These are phyloP conservation scores for Trichoderma cornu-damae DNA, from an alignment of 2,329 filamentous ascomycete species.

Conservation along the genomic window DNA sequence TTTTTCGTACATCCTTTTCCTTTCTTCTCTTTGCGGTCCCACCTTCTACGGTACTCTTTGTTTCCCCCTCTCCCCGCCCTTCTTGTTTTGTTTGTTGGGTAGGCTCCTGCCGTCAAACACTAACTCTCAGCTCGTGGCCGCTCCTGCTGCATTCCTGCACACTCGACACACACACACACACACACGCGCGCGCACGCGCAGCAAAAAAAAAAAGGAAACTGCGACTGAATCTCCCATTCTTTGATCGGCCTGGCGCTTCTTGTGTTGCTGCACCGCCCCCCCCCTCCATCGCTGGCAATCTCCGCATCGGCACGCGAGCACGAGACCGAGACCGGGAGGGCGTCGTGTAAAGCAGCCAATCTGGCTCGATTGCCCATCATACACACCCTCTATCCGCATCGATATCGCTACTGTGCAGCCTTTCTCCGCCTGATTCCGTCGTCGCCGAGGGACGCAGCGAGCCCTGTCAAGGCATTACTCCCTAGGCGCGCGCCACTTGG, in stretches of 20 bases:
- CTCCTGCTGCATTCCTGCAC: slow-evolving; percentile 1
- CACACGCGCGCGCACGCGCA: too few relatives aligned
- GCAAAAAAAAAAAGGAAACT: background rate
- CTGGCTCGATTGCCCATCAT: background rate
- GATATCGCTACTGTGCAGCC: slow-evolving; percentile 3
- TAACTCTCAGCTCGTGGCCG: background rate
- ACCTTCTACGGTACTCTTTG: background rate
- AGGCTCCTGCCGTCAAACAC: background rate
- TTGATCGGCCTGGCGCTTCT: slow-evolving; percentile 1
- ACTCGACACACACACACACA: too few relatives aligned
- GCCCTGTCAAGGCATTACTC: background rate
- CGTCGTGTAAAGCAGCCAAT: slow-evolving; percentile 17
- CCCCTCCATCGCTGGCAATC: slow-evolving; percentile 13
- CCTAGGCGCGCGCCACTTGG: background rate
- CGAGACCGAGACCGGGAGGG: slow-evolving; percentile 14
- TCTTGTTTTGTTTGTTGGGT: background rate
- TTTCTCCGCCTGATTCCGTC: slow-evolving; percentile 4
- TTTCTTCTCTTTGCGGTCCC: background rate
- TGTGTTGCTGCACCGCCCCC: slow-evolving; percentile 15
- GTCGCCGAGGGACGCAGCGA: slow-evolving; percentile 1
- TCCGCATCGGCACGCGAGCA: slow-evolving; percentile 19
- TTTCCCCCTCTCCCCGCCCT: background rate
- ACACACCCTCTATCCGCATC: background rate
- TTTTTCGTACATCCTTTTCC: background rate
- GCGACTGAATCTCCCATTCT: background rate